phyloP scores from a whole-genome alignment of 805 yeast genomes.

The Nakazawaea anatomiae region DNA sequence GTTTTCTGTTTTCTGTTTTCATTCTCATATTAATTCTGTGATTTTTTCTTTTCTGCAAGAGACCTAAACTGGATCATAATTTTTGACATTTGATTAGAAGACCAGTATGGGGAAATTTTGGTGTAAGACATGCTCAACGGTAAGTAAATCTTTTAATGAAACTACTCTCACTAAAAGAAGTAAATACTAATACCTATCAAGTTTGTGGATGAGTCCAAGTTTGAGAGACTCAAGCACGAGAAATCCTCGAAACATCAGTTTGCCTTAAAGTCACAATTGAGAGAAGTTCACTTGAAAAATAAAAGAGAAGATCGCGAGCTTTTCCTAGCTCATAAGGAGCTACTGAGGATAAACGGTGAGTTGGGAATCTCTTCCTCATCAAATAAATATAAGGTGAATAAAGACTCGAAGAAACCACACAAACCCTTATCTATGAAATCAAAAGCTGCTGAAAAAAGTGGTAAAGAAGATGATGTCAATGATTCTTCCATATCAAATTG shows the following conservation, averaged over 20 bases:
- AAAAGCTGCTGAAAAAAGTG: background rate
- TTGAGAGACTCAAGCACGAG: constrained; percentile 8
- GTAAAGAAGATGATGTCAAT: background rate
- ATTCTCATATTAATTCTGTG: no score
- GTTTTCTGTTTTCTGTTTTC: no score
- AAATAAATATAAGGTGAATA: background rate
- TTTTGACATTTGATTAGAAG: no score
- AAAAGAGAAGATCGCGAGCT: background rate
- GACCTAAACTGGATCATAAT: no score
- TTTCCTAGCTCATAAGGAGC: background rate
- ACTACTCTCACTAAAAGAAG: background rate
- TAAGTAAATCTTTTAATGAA: background rate
- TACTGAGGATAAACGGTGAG: constrained; percentile 3
- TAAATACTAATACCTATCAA: background rate
- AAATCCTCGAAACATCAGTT: constrained; percentile 7
- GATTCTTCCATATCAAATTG: background rate
- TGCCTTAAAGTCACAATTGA: constrained; percentile 4
- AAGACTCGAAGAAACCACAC: background rate
- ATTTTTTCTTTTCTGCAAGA: no score
- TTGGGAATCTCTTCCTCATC: background rate
- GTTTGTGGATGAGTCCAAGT: constrained; percentile 4
- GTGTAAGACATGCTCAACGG: constrained; percentile 7
- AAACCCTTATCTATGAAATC: background rate
- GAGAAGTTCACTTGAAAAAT: constrained; percentile 5
- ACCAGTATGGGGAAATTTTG: constrained; percentile 6